Evolutionary conservation across 148 eudicot species (phyloP), one percentile per base, ranked within the genome.

Genomic region (Chenopodium suecicum): DNA sequence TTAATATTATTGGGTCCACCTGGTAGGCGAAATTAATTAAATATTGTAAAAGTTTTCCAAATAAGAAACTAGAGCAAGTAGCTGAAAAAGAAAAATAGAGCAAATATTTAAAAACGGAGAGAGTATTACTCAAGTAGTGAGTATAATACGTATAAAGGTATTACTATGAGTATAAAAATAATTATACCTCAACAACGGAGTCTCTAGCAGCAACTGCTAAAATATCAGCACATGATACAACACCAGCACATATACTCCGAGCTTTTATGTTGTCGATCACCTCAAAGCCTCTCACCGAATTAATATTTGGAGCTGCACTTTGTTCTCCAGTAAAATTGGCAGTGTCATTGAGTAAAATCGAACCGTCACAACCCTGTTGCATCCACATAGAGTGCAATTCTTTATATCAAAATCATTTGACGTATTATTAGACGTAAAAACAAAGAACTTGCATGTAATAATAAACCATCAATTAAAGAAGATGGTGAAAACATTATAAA

Each of bases 171-270:
- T 54, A 9, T 52, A 0, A 52, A 9, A 32, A 22, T 7, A 22
- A 3, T 25, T 89, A 80, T 86, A 91, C 94, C 29, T 84, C 85
- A 70, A 85, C 89, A 22, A 88, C 87, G 4, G 88, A 80, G 31
- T 88, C 90, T 71, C 87, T 80, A 20, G 90, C 88, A 17, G 88
- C 86, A 70, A 88, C 82, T 0, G 90, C 86, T 48, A 86, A 32
- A 16, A 88, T 88, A 47, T 88, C 88, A 29, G 88, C 90, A 67
- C 90, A 86, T 50, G 90, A 88, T 0, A 87, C 88, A 3, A 86
- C 82, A 7, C 87, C 84, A 0, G 90, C 83, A 63, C 90, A 88
- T 23, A 56, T 17, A 37, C 48, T 80, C n/a, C 66, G 70, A 23
- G 86, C 12, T 66, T 86, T 88, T 31, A 84, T 86, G 22, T 64